Evolutionary conservation across 345 rosid species (phyloP).

Genomic region (Salix arbutifolia): DNA sequence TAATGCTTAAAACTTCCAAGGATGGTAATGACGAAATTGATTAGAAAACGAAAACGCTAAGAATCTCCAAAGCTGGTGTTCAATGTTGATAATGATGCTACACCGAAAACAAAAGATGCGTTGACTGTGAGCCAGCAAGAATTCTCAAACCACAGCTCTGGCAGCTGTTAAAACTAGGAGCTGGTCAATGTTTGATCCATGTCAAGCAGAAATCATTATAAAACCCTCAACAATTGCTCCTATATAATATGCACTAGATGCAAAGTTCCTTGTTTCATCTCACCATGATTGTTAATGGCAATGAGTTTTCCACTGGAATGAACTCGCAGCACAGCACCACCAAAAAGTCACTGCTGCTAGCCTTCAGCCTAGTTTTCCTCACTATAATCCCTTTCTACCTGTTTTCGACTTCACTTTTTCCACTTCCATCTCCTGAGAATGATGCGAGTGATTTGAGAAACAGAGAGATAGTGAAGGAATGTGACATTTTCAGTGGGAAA

Average conservation of each 20-base stretch:
- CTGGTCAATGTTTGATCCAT: neutral
- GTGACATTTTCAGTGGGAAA: constrained; percentile 35
- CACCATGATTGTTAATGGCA: constrained; percentile 13
- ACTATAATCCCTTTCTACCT: constrained; percentile 14
- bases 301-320: constrained; percentile 5
- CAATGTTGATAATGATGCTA: neutral
- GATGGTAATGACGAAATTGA: neutral
- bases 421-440: neutral
- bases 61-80: neutral
- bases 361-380: constrained; percentile 7
- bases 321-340: neutral
- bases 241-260: neutral
- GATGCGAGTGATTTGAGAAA: neutral
- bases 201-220: neutral
- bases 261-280: neutral
- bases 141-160: neutral
- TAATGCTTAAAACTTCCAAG: neutral
- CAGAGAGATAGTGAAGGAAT: constrained; percentile 13
- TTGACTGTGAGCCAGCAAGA: neutral
- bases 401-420: constrained; percentile 8
- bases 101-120: neutral
- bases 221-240: neutral
- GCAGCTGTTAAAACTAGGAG: neutral
- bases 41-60: neutral
- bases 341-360: constrained; percentile 6